These are phyloP conservation scores for Vaccinium darrowii DNA, from an alignment of 148 eudicot species.

Conservation along the genomic window DNA sequence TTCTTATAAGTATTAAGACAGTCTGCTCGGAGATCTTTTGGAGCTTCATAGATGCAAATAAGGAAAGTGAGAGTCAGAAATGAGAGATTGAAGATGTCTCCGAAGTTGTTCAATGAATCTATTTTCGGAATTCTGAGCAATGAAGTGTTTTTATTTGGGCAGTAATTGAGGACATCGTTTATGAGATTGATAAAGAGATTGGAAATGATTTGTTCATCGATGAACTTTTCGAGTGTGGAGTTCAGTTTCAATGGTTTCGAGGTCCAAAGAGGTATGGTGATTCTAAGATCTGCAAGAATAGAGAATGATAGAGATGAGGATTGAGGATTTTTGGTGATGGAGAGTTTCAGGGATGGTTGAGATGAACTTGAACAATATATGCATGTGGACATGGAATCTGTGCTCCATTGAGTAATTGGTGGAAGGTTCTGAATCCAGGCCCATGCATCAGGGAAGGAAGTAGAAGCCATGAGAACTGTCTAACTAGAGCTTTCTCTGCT, in stretches of 20 bases:
- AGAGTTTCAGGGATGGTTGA: slow-evolving; percentile 54
- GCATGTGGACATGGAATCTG: slow-evolving; percentile 41
- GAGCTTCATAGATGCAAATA: slow-evolving; percentile 83
- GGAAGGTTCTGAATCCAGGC: slow-evolving; percentile 78
- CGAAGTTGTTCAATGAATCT: slow-evolving; percentile 28
- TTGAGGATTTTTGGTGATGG: slow-evolving; percentile 36
- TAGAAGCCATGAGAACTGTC: slow-evolving; percentile 28
- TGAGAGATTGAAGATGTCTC: slow-evolving; percentile 55
- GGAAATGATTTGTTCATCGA: slow-evolving; percentile 32
- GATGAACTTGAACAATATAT: slow-evolving; percentile 57
- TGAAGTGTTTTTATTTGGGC: slow-evolving; percentile 38
- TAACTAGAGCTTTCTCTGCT: slow-evolving; percentile 2
- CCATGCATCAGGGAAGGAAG: slow-evolving; percentile 53
- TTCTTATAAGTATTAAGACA: slow-evolving; percentile 50
- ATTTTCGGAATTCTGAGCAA: slow-evolving; percentile 30
- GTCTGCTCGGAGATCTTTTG: slow-evolving; percentile 49
- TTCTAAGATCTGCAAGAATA: slow-evolving; percentile 51
- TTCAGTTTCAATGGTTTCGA: slow-evolving; percentile 53
- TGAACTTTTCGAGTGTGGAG: slow-evolving; percentile 18
- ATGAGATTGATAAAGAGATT: slow-evolving; percentile 49
- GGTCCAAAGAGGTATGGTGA: slow-evolving; percentile 65
- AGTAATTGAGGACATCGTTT: slow-evolving; percentile 66
- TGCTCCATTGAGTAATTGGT: slow-evolving; percentile 51
- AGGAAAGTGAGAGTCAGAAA: slow-evolving; percentile 65
- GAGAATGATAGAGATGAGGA: slow-evolving; percentile 44